These are phyloP conservation scores for Pseudomicrostroma phylloplanum DNA, from an alignment of 1,284 basidiomycete species.

Conservation along the genomic window DNA sequence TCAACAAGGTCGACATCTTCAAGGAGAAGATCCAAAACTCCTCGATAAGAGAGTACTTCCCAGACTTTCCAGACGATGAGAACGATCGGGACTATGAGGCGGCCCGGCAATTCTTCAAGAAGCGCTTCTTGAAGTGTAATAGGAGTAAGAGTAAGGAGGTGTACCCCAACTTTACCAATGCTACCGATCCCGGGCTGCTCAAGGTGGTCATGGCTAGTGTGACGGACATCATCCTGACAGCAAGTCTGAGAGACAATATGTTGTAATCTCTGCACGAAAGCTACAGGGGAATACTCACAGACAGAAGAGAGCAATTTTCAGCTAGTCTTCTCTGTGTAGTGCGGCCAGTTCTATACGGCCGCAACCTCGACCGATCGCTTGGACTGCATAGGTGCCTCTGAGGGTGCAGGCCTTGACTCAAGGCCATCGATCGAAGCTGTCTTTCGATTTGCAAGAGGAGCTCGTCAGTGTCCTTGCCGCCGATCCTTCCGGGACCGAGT, in stretches of 20 bases:
- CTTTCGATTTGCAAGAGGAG: no score
- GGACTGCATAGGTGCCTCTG: no score
- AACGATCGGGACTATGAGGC: conserved; percentile 59
- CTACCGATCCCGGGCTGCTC: conserved; percentile 84
- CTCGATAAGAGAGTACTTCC: conserved; percentile 70
- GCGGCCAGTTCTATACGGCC: no score
- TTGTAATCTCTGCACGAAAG: neutral
- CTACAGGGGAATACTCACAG: no score
- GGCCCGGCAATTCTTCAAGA: conserved; percentile 84
- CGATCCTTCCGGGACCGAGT: no score
- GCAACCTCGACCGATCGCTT: no score
- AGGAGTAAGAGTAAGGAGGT: conserved; percentile 82
- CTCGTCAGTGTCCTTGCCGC: no score
- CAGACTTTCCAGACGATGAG: conserved; percentile 48
- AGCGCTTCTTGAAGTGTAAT: conserved; percentile 72
- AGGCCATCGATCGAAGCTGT: no score
- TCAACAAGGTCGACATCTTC: conserved; percentile 65
- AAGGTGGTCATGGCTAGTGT: conserved; percentile 72
- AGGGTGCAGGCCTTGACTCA: no score
- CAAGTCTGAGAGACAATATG: conserved; percentile 22
- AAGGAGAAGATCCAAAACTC: conserved; percentile 72
- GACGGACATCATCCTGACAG: conserved; percentile 42
- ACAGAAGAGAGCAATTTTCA: no score
- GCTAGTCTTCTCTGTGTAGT: no score
- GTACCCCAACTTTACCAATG: conserved; percentile 79